These are phyloP conservation scores for Petunia secreta DNA, from an alignment of 257 asterid species.

Conservation along the genomic window DNA sequence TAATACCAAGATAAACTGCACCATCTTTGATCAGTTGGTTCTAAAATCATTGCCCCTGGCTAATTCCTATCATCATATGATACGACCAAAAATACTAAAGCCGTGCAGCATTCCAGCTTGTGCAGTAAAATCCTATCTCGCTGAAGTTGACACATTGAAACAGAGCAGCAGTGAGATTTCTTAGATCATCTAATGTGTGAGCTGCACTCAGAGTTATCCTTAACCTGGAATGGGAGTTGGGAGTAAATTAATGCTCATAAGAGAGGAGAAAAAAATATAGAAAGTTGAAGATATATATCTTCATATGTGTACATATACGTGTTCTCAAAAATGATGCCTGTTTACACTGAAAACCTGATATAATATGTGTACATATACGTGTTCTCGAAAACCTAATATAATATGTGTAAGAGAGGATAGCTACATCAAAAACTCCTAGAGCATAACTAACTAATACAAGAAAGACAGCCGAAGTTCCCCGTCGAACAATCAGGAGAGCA, in stretches of 20 bases:
- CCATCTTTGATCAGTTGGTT: too few relatives aligned
- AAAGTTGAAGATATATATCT: too few relatives aligned
- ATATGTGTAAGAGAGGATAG: background rate
- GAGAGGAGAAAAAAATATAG: too few relatives aligned
- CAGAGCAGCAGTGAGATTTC: constrained; percentile 62
- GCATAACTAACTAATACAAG: constrained; percentile 13
- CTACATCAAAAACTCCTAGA: constrained; percentile 2
- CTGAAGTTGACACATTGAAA: constrained; percentile 63
- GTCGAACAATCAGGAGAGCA: background rate
- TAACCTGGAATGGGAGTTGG: constrained; percentile 42
- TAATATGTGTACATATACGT: too few relatives aligned
- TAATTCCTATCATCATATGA: too few relatives aligned
- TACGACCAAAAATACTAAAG: constrained; percentile 28
- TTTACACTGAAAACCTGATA: too few relatives aligned
- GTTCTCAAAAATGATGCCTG: too few relatives aligned
- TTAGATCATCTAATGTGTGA: constrained; percentile 75
- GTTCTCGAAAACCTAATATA: background rate
- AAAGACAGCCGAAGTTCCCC: background rate
- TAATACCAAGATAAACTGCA: too few relatives aligned
- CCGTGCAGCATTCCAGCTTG: constrained; percentile 44
- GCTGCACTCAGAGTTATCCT: constrained; percentile 85
- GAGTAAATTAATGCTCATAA: too few relatives aligned
- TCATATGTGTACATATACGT: too few relatives aligned
- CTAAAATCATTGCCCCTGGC: too few relatives aligned
- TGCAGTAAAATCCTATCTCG: constrained; percentile 23